Evolutionary conservation across 768 basidiomycete species (phyloP), one percentile per base, ranked within the genome.

Genomic region (Infundibulicybe gibba): DNA sequence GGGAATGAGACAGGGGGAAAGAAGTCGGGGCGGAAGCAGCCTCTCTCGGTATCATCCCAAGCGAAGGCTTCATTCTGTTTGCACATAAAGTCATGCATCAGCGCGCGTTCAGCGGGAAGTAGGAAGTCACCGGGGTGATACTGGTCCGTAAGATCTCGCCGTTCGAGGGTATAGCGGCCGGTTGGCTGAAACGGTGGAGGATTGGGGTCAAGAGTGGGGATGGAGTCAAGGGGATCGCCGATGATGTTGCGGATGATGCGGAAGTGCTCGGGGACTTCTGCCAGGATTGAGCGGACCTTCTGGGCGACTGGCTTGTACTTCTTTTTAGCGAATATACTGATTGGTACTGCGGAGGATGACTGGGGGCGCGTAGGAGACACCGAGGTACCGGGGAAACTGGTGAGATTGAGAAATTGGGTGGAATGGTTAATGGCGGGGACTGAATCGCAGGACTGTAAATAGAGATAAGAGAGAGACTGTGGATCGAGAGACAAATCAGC

Each of bases 41-140:
- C 70, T 10, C 60, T 56, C 42, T 77, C 68, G 0, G 34, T 6
- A 8, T 74, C 65, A 2, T 63, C 48, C 71, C 68, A 77, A 0
- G 73, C 69, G 31, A 77, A 68, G 0, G 49, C 68, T 0, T 50
- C 8, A 20, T 73, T 53, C 3, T 70, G 62, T 13, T 46, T 16
- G 15, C 43, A 51, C 46, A 75, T 54, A 2, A 71, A 40, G n/a
- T 69, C 55, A 25, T 69, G 60, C 1, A 65, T 19, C 3, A 74
- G 47, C 6, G 55, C 56, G 3, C 50, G 47, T 39, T 73, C 70
- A 16, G 65, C 63, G 0, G 56, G 53, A 55, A 45, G 61, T 0
- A 76, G 58, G 44, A 73, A 74, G 2, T 44, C 50, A 0, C 39
- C 35, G 14, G 35, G 35, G 6, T 38, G 35, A 10, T 25, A 25